Conservation (phyloP, 441 rosid species). For the Sinapis alba region DNA sequence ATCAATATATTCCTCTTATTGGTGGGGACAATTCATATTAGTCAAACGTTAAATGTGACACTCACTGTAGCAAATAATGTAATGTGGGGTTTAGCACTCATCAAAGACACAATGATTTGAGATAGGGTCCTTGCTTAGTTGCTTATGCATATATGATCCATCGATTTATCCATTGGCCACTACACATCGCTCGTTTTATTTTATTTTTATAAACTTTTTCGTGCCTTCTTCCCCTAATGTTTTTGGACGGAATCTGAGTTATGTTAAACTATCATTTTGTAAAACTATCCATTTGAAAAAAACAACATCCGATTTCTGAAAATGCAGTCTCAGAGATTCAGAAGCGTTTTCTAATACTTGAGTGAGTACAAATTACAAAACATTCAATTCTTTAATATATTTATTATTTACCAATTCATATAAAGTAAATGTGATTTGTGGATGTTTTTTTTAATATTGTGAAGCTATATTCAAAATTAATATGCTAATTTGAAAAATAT, state of each 20-base stretch:
- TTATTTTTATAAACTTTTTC: constrained; percentile 6
- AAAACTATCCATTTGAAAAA: neutral
- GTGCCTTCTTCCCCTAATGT: neutral
- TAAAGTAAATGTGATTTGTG: neutral
- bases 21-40: constrained; percentile 36
- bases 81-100: constrained; percentile 16
- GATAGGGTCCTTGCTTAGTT: neutral
- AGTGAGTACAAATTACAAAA: neutral
- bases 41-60: constrained; percentile 30
- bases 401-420: neutral
- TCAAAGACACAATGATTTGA: constrained; percentile 29
- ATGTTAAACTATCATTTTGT: neutral
- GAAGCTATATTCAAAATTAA: neutral
- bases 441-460: neutral
- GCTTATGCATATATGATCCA: neutral
- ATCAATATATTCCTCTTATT: constrained; percentile 9
- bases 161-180: constrained; percentile 5
- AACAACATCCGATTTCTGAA: neutral
- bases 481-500: neutral
- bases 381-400: neutral
- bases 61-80: constrained; percentile 14
- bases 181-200: constrained; percentile 11
- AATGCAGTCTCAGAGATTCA: neutral
- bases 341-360: neutral
- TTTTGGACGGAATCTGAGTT: constrained; percentile 17